A percentile compares a stretch with the other conserved stretches of the same genome.
Evolutionary conservation across 345 rosid species (phyloP).

Genomic region (Eucalyptus grandis): DNA sequence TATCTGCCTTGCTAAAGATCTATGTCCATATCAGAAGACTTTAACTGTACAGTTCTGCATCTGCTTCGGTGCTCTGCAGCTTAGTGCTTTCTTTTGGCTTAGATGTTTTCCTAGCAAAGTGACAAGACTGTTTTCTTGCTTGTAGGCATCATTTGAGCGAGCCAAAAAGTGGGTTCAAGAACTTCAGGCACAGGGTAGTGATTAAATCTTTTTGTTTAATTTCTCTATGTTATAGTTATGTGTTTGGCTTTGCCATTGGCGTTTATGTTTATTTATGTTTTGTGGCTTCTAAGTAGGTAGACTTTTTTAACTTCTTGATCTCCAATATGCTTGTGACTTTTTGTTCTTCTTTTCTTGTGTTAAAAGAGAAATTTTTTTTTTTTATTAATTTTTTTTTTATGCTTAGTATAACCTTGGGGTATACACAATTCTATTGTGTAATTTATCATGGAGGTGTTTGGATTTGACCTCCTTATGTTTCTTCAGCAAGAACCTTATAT

Average conservation of each 20-base stretch:
- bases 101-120: neutral
- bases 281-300: neutral
- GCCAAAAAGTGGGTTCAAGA: constrained; percentile 99
- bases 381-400: neutral
- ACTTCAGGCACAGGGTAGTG: constrained; percentile 87
- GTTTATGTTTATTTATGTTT: neutral
- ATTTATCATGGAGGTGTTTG: neutral
- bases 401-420: neutral
- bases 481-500: neutral
- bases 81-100: neutral
- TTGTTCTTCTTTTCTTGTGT: neutral
- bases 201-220: neutral
- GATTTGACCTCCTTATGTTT: neutral
- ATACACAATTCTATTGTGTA: neutral
- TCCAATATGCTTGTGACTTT: neutral
- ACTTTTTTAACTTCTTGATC: neutral
- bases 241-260: neutral
- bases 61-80: neutral
- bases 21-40: neutral
- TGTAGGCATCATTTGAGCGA: constrained; percentile 84
- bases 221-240: neutral
- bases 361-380: neutral
- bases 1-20: neutral
- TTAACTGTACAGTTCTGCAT: neutral
- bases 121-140: neutral